A percentile compares a stretch with the other conserved stretches of the same genome.
Evolutionary conservation across 768 basidiomycete species (phyloP).

Genomic region (Kwoniella dendrophila): DNA sequence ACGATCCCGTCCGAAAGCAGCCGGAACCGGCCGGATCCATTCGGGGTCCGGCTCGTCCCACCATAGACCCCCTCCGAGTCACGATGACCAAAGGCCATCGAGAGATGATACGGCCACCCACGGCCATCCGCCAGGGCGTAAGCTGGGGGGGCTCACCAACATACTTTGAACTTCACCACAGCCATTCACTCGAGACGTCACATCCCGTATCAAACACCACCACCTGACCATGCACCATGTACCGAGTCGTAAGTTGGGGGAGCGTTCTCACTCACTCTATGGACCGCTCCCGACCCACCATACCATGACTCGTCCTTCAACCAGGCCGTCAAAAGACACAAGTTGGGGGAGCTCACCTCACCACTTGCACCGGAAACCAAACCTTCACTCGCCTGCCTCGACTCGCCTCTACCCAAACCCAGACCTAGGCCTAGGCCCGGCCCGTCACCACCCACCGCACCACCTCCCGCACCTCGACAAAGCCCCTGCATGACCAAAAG

Average conservation of each 20-base stretch:
- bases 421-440: not conserved
- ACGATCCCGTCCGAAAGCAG: not conserved
- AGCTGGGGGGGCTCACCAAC: not conserved
- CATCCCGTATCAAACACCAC: not conserved
- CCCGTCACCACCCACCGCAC: not conserved
- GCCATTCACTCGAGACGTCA: not conserved
- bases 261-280: not conserved
- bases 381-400: conserved; percentile 29
- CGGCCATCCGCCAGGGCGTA: not conserved
- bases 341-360: not conserved
- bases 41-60: too few relatives aligned
- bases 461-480: not conserved
- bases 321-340: not conserved
- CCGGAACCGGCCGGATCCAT: too few relatives aligned
- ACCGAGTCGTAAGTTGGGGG: not conserved
- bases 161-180: not conserved
- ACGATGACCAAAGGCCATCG: too few relatives aligned
- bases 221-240: not conserved
- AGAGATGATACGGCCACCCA: too few relatives aligned
- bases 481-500: not conserved
- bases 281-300: not conserved
- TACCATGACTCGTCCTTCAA: not conserved
- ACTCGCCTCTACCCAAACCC: not conserved
- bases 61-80: not conserved
- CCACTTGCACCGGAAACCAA: conserved; percentile 51